phyloP scores from a whole-genome alignment of 148 eudicot genomes.

The Rhododendron ovatum region DNA sequence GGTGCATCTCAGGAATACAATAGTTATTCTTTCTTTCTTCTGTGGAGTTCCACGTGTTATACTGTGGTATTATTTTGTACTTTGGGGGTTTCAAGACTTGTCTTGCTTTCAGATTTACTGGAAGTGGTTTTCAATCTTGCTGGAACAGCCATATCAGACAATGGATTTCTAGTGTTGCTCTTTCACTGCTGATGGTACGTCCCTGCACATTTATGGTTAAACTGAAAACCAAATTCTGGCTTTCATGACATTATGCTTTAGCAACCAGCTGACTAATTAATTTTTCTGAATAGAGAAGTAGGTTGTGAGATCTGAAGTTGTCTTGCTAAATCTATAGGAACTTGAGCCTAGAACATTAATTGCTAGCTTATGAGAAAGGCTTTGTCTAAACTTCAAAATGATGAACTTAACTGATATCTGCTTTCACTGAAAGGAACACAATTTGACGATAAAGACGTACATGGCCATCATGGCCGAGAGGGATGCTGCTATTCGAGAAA shows the following conservation, averaged over 20 bases:
- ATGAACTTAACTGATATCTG: neutral
- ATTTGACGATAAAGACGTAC: slow-evolving; percentile 42
- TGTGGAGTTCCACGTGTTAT: neutral
- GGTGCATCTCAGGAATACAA: neutral
- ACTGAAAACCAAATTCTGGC: neutral
- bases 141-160: slow-evolving; percentile 14
- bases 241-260: neutral
- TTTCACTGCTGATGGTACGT: slow-evolving; percentile 21
- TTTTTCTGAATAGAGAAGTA: neutral
- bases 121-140: slow-evolving; percentile 18
- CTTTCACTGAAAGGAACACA: slow-evolving; percentile 28
- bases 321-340: neutral
- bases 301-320: neutral
- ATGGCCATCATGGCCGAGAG: slow-evolving; percentile 53
- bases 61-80: neutral
- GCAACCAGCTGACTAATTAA: neutral
- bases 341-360: neutral
- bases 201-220: neutral
- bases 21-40: neutral
- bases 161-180: slow-evolving; percentile 17
- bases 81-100: neutral
- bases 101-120: slow-evolving; percentile 2
- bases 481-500: slow-evolving; percentile 45
- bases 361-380: neutral
- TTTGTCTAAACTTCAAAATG: neutral